These are phyloP conservation scores for Fusarium cyanostomum DNA, from an alignment of 2,329 filamentous ascomycete species.

Conservation along the genomic window DNA sequence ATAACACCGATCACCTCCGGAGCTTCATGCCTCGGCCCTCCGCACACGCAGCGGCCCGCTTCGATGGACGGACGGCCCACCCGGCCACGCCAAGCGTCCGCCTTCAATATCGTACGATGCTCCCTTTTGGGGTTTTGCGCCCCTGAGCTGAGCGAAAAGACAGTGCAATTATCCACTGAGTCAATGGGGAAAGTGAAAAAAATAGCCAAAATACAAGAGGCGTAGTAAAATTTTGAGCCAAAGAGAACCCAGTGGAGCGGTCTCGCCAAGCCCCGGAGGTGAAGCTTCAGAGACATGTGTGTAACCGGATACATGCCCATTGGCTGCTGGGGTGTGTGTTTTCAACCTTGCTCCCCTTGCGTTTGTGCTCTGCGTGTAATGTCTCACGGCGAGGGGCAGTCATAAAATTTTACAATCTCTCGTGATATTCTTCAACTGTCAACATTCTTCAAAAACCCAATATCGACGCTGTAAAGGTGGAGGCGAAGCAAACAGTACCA, in stretches of 20 bases:
- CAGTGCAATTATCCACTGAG: neutral
- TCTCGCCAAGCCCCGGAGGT: neutral
- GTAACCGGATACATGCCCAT: neutral
- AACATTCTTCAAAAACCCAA: neutral
- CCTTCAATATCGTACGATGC: constrained; percentile 40
- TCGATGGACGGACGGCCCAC: constrained; percentile 40
- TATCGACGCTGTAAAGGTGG: constrained; percentile 5
- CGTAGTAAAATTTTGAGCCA: neutral
- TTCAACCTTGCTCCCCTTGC: neutral
- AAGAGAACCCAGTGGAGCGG: neutral
- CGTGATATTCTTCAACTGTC: constrained; percentile 18
- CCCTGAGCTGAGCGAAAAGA: neutral
- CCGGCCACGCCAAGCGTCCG: constrained; percentile 32
- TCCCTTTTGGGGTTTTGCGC: neutral
- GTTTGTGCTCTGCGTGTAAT: neutral
- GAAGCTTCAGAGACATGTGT: constrained; percentile 1
- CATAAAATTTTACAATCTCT: constrained; percentile 11
- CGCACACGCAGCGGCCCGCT: constrained; percentile 38
- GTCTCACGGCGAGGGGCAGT: neutral
- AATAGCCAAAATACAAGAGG: neutral
- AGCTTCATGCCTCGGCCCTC: constrained; percentile 9
- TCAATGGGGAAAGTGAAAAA: neutral
- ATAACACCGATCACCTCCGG: constrained; percentile 11
- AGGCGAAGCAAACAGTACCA: constrained; percentile 12
- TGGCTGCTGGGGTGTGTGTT: constrained; percentile 1